These are phyloP conservation scores for Pseudotsuga menziesii DNA, from an alignment of 75 land plant genomes.

Conservation along the genomic window DNA sequence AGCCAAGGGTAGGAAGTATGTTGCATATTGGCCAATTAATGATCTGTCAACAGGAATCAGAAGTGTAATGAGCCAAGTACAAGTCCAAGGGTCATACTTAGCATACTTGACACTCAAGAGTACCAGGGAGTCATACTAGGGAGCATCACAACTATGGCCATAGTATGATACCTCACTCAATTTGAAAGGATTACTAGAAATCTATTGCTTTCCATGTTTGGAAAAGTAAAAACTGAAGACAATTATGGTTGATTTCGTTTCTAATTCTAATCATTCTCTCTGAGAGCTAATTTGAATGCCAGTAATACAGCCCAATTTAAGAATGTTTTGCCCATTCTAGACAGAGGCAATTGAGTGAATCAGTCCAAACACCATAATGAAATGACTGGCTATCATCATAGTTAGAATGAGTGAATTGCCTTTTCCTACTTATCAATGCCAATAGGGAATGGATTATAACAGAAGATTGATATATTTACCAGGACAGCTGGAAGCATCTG, in stretches of 20 bases:
- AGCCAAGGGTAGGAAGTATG: too few species aligned
- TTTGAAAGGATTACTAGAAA: too few species aligned
- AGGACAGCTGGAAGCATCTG: constrained; percentile 57
- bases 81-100: too few species aligned
- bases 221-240: too few species aligned
- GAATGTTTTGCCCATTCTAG: not conserved
- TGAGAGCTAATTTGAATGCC: not conserved
- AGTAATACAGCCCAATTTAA: not conserved
- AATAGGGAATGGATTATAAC: not conserved
- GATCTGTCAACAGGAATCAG: too few species aligned
- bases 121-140: not conserved
- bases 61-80: too few species aligned
- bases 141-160: not conserved
- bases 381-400: not conserved
- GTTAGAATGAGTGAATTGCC: not conserved
- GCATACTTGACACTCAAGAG: too few species aligned
- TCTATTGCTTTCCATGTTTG: too few species aligned
- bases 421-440: not conserved
- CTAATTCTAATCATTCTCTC: not conserved
- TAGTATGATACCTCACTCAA: not conserved
- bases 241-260: not conserved
- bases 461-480: constrained; percentile 24
- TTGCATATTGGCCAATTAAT: too few species aligned
- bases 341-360: not conserved
- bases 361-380: not conserved